These are phyloP conservation scores for Colletotrichum liaoningense DNA, from an alignment of 2,329 filamentous ascomycete species.

Conservation along the genomic window DNA sequence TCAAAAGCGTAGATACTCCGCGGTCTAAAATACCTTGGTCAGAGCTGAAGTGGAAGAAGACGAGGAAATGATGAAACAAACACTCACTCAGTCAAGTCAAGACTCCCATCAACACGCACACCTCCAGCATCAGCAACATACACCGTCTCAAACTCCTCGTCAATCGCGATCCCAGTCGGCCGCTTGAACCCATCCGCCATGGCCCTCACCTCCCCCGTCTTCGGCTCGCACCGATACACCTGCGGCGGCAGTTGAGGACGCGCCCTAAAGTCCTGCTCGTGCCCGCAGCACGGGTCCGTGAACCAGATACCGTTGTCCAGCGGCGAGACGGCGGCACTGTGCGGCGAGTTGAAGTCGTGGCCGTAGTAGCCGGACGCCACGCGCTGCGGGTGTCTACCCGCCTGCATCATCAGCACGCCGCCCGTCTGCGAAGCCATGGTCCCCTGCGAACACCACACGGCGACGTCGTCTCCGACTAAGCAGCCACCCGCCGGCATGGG, in stretches of 20 bases:
- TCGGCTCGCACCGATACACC: conserved; percentile 58
- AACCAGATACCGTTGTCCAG: conserved; percentile 59
- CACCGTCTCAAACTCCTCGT: conserved; percentile 49
- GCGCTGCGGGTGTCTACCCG: conserved; percentile 41
- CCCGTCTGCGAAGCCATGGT: conserved; percentile 33
- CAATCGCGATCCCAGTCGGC: conserved; percentile 55
- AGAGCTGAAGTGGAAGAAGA: background rate
- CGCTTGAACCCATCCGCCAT: conserved; percentile 58
- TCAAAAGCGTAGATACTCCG: conserved; percentile 62
- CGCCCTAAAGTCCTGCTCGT: conserved; percentile 56
- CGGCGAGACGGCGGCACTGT: conserved; percentile 51
- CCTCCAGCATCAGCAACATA: conserved; percentile 56
- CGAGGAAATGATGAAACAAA: background rate
- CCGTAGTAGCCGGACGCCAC: conserved; percentile 57
- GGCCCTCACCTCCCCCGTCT: conserved; percentile 54
- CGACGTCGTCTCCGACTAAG: conserved; percentile 52
- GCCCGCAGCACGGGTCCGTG: conserved; percentile 58
- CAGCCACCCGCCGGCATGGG: conserved; percentile 56
- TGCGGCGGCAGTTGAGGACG: conserved; percentile 57
- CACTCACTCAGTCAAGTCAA: conserved; percentile 37
- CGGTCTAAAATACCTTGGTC: conserved; percentile 37
- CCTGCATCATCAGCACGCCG: conserved; percentile 33
- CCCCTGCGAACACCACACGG: conserved; percentile 57
- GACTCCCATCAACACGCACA: background rate
- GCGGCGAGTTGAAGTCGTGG: conserved; percentile 59